Conservation (phyloP, 352 stramenopile species). For the Pythium pyrilobum region DNA sequence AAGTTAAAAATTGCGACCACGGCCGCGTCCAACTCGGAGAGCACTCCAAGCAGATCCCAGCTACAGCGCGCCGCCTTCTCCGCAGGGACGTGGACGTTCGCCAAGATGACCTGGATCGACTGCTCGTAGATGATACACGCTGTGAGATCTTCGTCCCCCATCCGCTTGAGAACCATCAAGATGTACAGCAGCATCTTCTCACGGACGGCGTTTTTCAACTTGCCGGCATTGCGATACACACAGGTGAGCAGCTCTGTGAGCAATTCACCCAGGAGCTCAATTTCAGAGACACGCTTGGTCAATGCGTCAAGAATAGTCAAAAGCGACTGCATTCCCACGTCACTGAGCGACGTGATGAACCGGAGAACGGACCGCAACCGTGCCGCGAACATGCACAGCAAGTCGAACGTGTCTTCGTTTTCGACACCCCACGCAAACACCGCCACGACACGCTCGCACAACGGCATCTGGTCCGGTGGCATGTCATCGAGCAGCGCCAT, state of each 20-base stretch:
- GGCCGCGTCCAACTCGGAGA: constrained; percentile 48
- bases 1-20: constrained; percentile 64
- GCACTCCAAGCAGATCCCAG: constrained; percentile 48
- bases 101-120: constrained; percentile 47
- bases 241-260: constrained; percentile 32
- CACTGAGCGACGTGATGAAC: background rate
- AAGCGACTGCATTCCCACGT: constrained; percentile 6
- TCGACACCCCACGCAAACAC: constrained; percentile 14
- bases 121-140: constrained; percentile 47
- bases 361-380: constrained; percentile 8
- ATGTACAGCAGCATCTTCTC: constrained; percentile 46
- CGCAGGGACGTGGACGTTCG: constrained; percentile 25
- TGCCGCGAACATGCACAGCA: constrained; percentile 10
- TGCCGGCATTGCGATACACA: constrained; percentile 37
- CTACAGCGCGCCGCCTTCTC: constrained; percentile 38
- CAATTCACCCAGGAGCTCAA: constrained; percentile 30
- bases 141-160: constrained; percentile 43
- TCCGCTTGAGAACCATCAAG: constrained; percentile 47
- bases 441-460: constrained; percentile 6
- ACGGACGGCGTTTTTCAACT: constrained; percentile 28
- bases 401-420: constrained; percentile 21
- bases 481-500: constrained; percentile 18
- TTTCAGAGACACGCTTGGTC: constrained; percentile 20
- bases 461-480: background rate
- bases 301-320: constrained; percentile 30